Conservation (phyloP, 2,329 filamentous ascomycete genomes). For the Cytospora piceae region DNA sequence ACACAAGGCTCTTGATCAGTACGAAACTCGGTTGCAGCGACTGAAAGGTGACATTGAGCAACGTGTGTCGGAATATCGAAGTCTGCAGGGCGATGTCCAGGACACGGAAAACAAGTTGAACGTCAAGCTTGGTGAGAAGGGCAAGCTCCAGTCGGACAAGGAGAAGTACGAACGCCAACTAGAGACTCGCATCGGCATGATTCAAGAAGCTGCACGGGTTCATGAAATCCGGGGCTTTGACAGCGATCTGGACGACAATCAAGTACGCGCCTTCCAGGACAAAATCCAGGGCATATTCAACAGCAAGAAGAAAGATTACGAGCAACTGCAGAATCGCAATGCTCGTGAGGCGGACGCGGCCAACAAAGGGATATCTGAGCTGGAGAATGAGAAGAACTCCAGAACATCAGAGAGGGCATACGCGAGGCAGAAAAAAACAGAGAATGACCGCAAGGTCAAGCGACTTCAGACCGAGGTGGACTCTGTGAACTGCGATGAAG, state of each 20-base stretch:
- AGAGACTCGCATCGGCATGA: slow-evolving; percentile 69
- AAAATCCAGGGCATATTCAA: slow-evolving; percentile 73
- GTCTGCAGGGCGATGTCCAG: slow-evolving; percentile 59
- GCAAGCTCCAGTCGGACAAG: slow-evolving; percentile 83
- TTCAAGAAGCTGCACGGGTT: slow-evolving; percentile 75
- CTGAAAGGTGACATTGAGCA: slow-evolving; percentile 66
- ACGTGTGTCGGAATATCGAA: slow-evolving; percentile 66
- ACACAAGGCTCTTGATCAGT: slow-evolving; percentile 72
- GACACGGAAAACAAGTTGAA: slow-evolving; percentile 52
- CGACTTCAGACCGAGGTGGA: slow-evolving; percentile 70
- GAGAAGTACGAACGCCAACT: slow-evolving; percentile 84
- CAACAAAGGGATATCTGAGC: slow-evolving; percentile 70
- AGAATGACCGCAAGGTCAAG: slow-evolving; percentile 72
- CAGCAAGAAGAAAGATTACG: slow-evolving; percentile 80
- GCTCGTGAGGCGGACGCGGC: slow-evolving; percentile 74
- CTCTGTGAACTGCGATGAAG: slow-evolving; percentile 83
- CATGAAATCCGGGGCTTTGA: slow-evolving; percentile 88
- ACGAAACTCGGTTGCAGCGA: slow-evolving; percentile 72
- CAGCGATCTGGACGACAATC: slow-evolving; percentile 71
- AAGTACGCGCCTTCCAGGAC: slow-evolving; percentile 77
- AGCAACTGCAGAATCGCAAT: slow-evolving; percentile 73
- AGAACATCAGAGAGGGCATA: slow-evolving; percentile 74
- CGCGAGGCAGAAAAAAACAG: slow-evolving; percentile 71
- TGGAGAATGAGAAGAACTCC: slow-evolving; percentile 74
- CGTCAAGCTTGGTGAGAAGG: slow-evolving; percentile 65